phyloP scores from a whole-genome alignment of 2,329 filamentous ascomycete genomes.

The Colletotrichum viniferum region DNA sequence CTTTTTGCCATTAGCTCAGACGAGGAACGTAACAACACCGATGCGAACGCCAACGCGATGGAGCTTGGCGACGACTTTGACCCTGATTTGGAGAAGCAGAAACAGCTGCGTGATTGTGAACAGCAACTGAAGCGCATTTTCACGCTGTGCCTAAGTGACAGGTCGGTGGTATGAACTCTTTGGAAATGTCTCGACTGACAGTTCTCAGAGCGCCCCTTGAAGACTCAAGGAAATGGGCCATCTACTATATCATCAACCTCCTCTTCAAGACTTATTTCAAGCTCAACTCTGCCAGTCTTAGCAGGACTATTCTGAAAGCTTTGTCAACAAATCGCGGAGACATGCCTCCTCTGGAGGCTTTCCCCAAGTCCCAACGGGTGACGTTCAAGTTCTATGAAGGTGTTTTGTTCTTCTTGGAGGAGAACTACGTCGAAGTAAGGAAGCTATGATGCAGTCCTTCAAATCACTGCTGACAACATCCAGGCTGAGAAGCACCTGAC shows the following conservation, averaged over 20 bases:
- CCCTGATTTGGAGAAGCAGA: conserved; percentile 75
- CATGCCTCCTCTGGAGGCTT: conserved; percentile 78
- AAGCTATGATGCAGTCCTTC: not conserved
- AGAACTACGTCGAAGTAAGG: conserved; percentile 80
- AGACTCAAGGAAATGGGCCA: conserved; percentile 96
- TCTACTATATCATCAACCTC: conserved; percentile 93
- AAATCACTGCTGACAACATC: not conserved
- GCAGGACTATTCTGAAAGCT: conserved; percentile 86
- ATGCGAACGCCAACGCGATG: conserved; percentile 40
- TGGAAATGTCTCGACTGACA: conserved; percentile 23
- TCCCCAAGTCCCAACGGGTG: conserved; percentile 88
- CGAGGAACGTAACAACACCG: conserved; percentile 58
- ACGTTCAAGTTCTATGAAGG: conserved; percentile 97
- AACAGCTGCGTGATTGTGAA: conserved; percentile 89
- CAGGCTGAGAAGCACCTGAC: conserved; percentile 82
- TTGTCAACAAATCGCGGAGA: conserved; percentile 79
- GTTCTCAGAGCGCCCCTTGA: conserved; percentile 73
- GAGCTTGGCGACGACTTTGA: conserved; percentile 78
- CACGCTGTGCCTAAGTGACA: conserved; percentile 85
- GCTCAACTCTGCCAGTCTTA: conserved; percentile 87
- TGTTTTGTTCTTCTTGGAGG: conserved; percentile 91
- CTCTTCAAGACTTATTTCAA: conserved; percentile 99
- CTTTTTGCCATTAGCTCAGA: conserved; percentile 92
- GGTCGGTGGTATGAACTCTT: conserved; percentile 52
- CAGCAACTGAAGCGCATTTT: conserved; percentile 92